Evolutionary conservation across 2,329 filamentous ascomycete genomes (phyloP).

Genomic region (Apiospora sp.): DNA sequence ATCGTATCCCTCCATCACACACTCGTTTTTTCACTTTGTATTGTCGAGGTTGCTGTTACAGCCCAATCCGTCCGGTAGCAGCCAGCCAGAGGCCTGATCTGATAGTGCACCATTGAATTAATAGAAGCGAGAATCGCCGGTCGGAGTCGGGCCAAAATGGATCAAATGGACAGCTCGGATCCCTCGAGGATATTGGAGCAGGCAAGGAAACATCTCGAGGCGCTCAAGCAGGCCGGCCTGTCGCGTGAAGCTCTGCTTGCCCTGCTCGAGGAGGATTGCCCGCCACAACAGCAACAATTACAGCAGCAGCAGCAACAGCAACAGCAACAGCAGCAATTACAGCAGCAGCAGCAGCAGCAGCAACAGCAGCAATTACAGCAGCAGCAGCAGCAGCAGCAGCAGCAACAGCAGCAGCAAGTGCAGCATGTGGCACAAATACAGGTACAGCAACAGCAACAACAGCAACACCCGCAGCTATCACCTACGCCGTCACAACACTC

Average conservation of each 20-base stretch:
- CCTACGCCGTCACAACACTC: conserved; percentile 28
- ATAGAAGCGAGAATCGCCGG: conserved; percentile 19
- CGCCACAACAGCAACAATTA: conserved; percentile 30
- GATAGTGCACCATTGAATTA: conserved; percentile 14
- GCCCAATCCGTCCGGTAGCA: neutral
- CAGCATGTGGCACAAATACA: conserved; percentile 25
- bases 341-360: conserved; percentile 21
- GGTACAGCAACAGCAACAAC: conserved; percentile 26
- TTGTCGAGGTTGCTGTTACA: neutral
- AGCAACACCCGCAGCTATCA: conserved; percentile 27
- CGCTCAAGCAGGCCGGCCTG: conserved; percentile 44
- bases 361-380: neutral
- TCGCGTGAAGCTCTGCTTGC: conserved; percentile 41
- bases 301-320: conserved; percentile 27
- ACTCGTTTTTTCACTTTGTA: conserved; percentile 16
- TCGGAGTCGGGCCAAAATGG: conserved; percentile 21
- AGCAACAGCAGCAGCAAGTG: conserved; percentile 27
- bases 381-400: conserved; percentile 3
- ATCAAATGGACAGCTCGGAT: conserved; percentile 21
- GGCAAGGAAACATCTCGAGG: conserved; percentile 43
- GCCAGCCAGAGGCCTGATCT: neutral
- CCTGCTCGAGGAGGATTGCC: conserved; percentile 38
- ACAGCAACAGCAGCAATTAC: conserved; percentile 27
- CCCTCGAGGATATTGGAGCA: conserved; percentile 37
- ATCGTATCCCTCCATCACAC: conserved; percentile 3